Base-by-base conservation (phyloP, 495 filamentous ascomycete species). In the Neurospora hispaniola region DNA sequence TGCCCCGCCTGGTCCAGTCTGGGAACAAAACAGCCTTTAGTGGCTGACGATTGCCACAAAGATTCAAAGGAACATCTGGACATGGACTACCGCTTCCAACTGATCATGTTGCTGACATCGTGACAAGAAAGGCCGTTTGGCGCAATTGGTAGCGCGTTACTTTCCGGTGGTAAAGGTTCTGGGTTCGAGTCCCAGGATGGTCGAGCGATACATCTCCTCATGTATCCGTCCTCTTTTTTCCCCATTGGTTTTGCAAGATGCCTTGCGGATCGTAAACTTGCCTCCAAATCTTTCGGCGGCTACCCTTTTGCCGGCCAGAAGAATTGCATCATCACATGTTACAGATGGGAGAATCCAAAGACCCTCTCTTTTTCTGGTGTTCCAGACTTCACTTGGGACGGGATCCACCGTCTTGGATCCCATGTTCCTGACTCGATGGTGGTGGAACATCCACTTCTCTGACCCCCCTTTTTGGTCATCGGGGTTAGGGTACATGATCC, bases 151-250 rank as follows among this genome's bases (percentile, higher is more conserved):
- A 66, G 54, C 54, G 54, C 54, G 54, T 66, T 66, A 66, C 54
- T 66, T 66, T 66, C 54, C 54, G 54, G 54, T 66, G 54, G 54
- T 66, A 66, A 66, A 66, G 54, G 54, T 66, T 66, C 54, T 66
- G 54, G 54, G 54, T 66, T 66, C 54, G 54, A 66, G 54, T 66
- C 54, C 54, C 54, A 66, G 54, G 54, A 66, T 66, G 54, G 54
- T 66, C 54, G 54, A 35, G 2, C 12, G 54, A 66, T 14, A 66
- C 27, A 66, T 66, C 27, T 16, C 7, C 18, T 16, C 2, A 35
- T 66, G 27, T 35, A 18, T 66, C 54, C 1, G 18, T 66, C 8
- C 14, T 5, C 9, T 35, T 62, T 66, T 35, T 5, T 38, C 35
- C 35, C 35, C 5, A 0, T 62, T 62, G 48, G 20, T 59, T 23